A percentile compares a stretch with the other conserved stretches of the same genome.
Conservation (phyloP, 1,284 basidiomycete genomes). For the Cutaneotrichosporon sp. region DNA sequence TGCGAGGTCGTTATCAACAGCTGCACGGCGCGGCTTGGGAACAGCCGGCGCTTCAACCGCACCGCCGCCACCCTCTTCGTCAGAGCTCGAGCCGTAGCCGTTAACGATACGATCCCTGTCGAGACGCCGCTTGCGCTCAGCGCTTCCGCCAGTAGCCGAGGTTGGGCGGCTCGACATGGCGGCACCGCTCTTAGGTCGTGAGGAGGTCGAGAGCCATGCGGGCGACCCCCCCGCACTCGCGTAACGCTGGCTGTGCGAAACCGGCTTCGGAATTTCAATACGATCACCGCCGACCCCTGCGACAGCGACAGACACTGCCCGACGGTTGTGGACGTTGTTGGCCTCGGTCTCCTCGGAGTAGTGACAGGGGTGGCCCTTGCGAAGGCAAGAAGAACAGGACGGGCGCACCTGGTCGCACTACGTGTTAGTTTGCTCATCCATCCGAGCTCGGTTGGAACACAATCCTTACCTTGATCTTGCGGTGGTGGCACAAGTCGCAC, state of each 20-base stretch:
- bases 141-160: slow-evolving; percentile 13
- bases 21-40: slow-evolving; percentile 1
- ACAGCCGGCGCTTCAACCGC: background rate
- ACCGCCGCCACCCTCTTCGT: slow-evolving; percentile 13
- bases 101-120: slow-evolving; percentile 32
- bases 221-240: slow-evolving; percentile 14
- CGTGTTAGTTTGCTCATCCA: background rate
- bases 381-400: slow-evolving; percentile 33
- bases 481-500: slow-evolving; percentile 39
- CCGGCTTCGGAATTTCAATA: slow-evolving; percentile 6
- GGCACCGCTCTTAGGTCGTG: slow-evolving; percentile 12
- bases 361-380: slow-evolving; percentile 34
- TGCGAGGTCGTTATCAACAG: slow-evolving; percentile 25
- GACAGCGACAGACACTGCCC: slow-evolving; percentile 5
- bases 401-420: slow-evolving; percentile 42
- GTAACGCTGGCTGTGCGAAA: slow-evolving; percentile 1
- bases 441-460: background rate
- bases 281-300: background rate
- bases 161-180: slow-evolving; percentile 8
- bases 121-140: slow-evolving; percentile 19
- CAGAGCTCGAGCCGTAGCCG: slow-evolving; percentile 33
- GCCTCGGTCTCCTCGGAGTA: slow-evolving; percentile 38
- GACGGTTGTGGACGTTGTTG: slow-evolving; percentile 19
- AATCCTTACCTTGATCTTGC: slow-evolving; percentile 39
- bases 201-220: slow-evolving; percentile 18